Conservation (phyloP, 2,329 filamentous ascomycete genomes). For the Karstenula rhodostoma region DNA sequence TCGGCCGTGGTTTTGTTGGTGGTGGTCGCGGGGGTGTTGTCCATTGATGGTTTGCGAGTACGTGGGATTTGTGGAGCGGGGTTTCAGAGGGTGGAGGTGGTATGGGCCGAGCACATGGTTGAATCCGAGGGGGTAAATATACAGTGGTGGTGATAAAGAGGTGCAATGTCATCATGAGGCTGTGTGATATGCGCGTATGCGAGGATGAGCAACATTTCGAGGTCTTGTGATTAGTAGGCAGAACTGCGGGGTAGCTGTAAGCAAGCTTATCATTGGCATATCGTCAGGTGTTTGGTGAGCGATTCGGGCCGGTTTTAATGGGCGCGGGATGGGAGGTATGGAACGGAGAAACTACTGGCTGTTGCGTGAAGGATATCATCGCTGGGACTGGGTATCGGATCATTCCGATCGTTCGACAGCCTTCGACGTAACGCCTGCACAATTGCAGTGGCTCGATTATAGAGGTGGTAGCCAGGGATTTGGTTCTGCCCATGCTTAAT, state of each 20-base stretch:
- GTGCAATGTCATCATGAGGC: conserved; percentile 3
- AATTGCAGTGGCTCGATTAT: background rate
- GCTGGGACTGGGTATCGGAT: background rate
- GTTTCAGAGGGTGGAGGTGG: background rate
- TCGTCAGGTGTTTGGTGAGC: background rate
- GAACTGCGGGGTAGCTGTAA: conserved; percentile 2
- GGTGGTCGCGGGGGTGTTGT: background rate
- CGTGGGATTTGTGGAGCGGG: background rate
- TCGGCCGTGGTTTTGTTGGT: conserved; percentile 5
- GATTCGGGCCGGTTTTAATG: background rate
- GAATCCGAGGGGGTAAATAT: background rate
- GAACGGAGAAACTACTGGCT: background rate
- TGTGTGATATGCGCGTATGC: background rate
- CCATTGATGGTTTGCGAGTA: background rate
- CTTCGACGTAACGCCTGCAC: background rate
- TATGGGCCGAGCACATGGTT: background rate
- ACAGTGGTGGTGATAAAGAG: background rate
- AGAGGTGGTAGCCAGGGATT: background rate
- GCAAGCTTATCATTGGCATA: background rate
- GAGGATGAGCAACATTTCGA: background rate
- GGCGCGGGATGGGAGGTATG: background rate
- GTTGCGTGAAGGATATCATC: background rate
- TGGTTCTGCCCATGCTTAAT: background rate
- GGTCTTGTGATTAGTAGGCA: background rate
- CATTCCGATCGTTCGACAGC: background rate